phyloP scores from a whole-genome alignment of 2,329 filamentous ascomycete species.

The Fusarium mangiferae region DNA sequence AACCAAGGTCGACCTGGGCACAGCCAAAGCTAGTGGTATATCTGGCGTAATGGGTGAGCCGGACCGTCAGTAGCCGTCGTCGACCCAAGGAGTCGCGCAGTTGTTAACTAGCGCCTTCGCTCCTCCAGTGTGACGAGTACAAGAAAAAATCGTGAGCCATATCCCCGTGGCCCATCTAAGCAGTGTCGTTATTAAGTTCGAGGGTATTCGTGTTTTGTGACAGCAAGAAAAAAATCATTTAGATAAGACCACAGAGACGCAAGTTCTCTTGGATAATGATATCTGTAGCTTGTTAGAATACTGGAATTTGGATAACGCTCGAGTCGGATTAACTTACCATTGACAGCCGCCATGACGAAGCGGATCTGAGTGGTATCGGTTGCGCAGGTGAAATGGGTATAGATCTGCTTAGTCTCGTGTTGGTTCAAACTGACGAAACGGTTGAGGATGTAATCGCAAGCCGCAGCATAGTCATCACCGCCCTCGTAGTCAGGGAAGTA shows the following conservation, averaged over 20 bases:
- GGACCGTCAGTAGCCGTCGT: slow-evolving; percentile 31
- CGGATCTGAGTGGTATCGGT: slow-evolving; percentile 99
- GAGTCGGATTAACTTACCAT: slow-evolving; percentile 71
- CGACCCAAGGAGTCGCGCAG: slow-evolving; percentile 30
- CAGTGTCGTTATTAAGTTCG: slow-evolving; percentile 54
- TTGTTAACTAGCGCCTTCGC: slow-evolving; percentile 34
- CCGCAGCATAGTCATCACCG: slow-evolving; percentile 92
- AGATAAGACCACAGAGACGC: slow-evolving; percentile 95
- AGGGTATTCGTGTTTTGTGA: slow-evolving; percentile 57
- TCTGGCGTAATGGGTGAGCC: slow-evolving; percentile 24
- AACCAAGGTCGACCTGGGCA: slow-evolving; percentile 45
- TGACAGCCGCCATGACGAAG: slow-evolving; percentile 99
- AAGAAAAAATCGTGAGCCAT: slow-evolving; percentile 54
- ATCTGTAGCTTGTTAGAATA: slow-evolving; percentile 70
- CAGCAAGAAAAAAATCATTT: slow-evolving; percentile 57
- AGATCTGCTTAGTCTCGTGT: slow-evolving; percentile 99
- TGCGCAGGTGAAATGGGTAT: slow-evolving; percentile 99
- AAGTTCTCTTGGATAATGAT: slow-evolving; percentile 99
- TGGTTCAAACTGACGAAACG: slow-evolving; percentile 98
- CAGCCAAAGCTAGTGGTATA: slow-evolving; percentile 43
- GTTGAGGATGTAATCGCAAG: slow-evolving; percentile 99
- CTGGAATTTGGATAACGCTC: neutral
- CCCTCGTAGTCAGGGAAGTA: slow-evolving; percentile 94
- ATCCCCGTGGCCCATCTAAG: slow-evolving; percentile 51
- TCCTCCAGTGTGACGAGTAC: slow-evolving; percentile 46